Evolutionary conservation across 192 early-diverging fungal species (phyloP).

Genomic region (Mortierella hygrophila): DNA sequence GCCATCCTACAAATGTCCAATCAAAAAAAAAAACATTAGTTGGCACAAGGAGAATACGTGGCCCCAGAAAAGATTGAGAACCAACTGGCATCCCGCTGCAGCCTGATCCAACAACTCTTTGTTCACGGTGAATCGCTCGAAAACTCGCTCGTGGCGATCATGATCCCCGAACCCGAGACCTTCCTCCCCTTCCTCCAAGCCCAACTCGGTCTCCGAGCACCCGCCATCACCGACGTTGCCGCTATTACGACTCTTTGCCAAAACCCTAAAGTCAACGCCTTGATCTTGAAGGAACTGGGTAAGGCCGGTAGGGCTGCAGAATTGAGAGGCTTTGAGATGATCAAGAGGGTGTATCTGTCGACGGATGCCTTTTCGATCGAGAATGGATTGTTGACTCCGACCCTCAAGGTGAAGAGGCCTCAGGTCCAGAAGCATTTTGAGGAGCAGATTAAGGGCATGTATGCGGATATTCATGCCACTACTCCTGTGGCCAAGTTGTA

Average conservation of each 20-base stretch:
- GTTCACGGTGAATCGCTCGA: constrained; percentile 68
- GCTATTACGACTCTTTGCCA: constrained; percentile 59
- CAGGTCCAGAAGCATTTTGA: constrained; percentile 75
- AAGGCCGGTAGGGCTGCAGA: constrained; percentile 58
- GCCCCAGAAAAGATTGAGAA: constrained; percentile 82
- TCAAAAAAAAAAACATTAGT: too few relatives aligned
- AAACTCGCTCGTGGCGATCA: constrained; percentile 60
- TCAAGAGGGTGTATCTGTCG: constrained; percentile 78
- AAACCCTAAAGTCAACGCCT: constrained; percentile 59
- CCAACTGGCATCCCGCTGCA: constrained; percentile 14
- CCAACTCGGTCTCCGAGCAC: constrained; percentile 1
- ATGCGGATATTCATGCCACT: constrained; percentile 51
- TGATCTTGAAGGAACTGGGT: constrained; percentile 65
- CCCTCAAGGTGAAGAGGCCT: constrained; percentile 88
- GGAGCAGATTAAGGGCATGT: constrained; percentile 77
- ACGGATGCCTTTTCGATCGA: constrained; percentile 80
- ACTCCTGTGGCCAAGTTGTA: constrained; percentile 12
- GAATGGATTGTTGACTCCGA: constrained; percentile 83
- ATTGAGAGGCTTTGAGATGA: constrained; percentile 80
- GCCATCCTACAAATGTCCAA: background rate
- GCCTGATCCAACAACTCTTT: constrained; percentile 60
- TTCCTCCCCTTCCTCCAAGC: constrained; percentile 37
- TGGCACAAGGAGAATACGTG: constrained; percentile 85
- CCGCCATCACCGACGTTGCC: constrained; percentile 25
- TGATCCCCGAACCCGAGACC: constrained; percentile 64